These are phyloP conservation scores for Termitomyces eurrhizus DNA, from an alignment of 768 basidiomycete genomes.

Conservation along the genomic window DNA sequence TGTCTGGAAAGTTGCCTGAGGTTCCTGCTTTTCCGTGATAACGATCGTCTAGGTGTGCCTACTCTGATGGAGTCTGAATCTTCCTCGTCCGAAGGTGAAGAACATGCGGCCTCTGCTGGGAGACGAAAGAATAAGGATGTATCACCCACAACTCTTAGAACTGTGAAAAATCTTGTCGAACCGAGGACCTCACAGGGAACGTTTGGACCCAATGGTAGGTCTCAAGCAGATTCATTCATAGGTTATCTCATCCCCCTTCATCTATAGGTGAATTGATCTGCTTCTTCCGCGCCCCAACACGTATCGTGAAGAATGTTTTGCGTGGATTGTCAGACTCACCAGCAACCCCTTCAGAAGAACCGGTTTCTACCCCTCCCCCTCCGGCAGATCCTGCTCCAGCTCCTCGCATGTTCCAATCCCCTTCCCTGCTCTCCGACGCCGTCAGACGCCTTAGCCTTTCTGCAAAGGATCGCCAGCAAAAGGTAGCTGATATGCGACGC, in stretches of 20 bases:
- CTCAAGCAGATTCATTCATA: background rate
- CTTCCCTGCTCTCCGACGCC: conserved; percentile 70
- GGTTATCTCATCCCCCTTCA: background rate
- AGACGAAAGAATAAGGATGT: conserved; percentile 42
- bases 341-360: conserved; percentile 26
- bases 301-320: conserved; percentile 59
- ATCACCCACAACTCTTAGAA: conserved; percentile 52
- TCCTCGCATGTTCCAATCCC: conserved; percentile 51
- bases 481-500: conserved; percentile 34
- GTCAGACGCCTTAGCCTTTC: conserved; percentile 61
- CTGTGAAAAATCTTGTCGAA: conserved; percentile 77
- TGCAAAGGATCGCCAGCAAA: conserved; percentile 50
- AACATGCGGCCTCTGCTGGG: conserved; percentile 18
- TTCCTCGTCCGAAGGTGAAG: conserved; percentile 54
- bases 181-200: conserved; percentile 84
- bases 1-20: conserved; percentile 82
- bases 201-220: conserved; percentile 83
- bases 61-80: conserved; percentile 51
- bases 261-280: conserved; percentile 76
- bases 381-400: conserved; percentile 18
- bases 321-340: conserved; percentile 47
- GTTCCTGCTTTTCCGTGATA: conserved; percentile 72
- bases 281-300: conserved; percentile 77
- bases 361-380: conserved; percentile 18
- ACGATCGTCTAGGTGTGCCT: conserved; percentile 45